phyloP scores from a whole-genome alignment of 2,329 filamentous ascomycete species.

The Fusarium mundagurra region DNA sequence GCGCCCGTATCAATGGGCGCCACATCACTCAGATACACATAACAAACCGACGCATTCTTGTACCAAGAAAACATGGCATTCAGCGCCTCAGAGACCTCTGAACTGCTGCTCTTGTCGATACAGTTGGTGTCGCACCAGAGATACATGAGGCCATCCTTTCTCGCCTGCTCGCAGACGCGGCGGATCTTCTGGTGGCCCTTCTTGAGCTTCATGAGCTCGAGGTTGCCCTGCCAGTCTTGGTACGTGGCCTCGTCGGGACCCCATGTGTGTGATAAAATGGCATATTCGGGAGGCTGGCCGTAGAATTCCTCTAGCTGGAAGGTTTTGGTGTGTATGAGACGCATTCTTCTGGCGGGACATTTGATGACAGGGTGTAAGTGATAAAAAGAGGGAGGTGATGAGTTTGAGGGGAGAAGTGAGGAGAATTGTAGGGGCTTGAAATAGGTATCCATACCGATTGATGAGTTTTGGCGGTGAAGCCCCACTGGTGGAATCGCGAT shows the following conservation, averaged over 20 bases:
- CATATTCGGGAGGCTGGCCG: conserved; percentile 42
- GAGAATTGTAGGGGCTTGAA: neutral
- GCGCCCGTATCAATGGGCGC: neutral
- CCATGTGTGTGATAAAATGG: conserved; percentile 48
- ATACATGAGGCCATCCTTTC: conserved; percentile 21
- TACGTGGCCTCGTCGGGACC: conserved; percentile 42
- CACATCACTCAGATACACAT: conserved; percentile 5
- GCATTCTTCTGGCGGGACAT: conserved; percentile 16
- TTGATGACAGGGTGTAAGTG: neutral
- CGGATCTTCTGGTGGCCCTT: conserved; percentile 23
- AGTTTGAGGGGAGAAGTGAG: neutral
- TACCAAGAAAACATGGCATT: conserved; percentile 27
- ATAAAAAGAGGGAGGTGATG: neutral
- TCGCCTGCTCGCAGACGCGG: conserved; percentile 19
- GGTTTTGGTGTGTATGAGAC: conserved; percentile 42
- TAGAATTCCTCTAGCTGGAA: conserved; percentile 37
- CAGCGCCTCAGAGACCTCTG: conserved; percentile 17
- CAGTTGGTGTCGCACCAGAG: conserved; percentile 29
- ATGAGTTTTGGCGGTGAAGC: conserved; percentile 27
- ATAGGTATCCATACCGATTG: neutral
- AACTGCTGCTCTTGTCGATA: conserved; percentile 28
- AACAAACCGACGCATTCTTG: conserved; percentile 17
- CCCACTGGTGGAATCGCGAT: conserved; percentile 23
- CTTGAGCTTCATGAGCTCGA: conserved; percentile 22
- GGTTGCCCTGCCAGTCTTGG: conserved; percentile 30